phyloP scores from a whole-genome alignment of 1,284 basidiomycete genomes.

The Microbotryum silenes-acaulis region DNA sequence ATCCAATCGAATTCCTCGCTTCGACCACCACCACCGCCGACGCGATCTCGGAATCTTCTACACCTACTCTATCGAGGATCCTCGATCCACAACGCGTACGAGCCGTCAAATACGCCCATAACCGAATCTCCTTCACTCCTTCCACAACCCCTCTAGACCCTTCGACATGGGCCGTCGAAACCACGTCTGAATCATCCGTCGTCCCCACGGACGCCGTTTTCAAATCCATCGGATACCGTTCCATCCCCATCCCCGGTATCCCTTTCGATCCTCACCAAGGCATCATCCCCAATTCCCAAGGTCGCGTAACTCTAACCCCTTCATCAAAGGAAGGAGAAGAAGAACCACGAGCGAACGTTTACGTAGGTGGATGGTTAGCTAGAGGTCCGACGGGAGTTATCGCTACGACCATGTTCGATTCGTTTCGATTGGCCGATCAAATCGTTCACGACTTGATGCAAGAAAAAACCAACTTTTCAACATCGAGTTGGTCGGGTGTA shows the following conservation, averaged over 20 bases:
- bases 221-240: conserved; percentile 79
- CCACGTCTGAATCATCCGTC: conserved; percentile 52
- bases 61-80: conserved; percentile 7
- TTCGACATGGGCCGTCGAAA: conserved; percentile 2
- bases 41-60: background rate
- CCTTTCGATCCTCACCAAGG: conserved; percentile 44
- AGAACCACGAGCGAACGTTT: conserved; percentile 49
- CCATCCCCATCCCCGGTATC: conserved; percentile 40
- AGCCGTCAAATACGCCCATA: conserved; percentile 24
- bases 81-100: conserved; percentile 12
- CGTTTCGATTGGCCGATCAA: conserved; percentile 67
- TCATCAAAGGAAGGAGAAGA: background rate
- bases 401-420: conserved; percentile 88
- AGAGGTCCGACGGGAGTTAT: conserved; percentile 87
- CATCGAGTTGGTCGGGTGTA: background rate
- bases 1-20: conserved; percentile 52
- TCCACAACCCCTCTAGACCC: conserved; percentile 18
- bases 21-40: background rate
- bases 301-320: background rate
- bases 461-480: background rate
- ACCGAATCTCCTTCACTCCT: conserved; percentile 21
- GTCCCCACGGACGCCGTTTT: conserved; percentile 69
- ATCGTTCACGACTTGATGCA: conserved; percentile 52
- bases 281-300: conserved; percentile 44
- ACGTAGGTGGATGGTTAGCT: conserved; percentile 89